Conservation (phyloP, 2,329 filamentous ascomycete species). For the Penicillium sp. region DNA sequence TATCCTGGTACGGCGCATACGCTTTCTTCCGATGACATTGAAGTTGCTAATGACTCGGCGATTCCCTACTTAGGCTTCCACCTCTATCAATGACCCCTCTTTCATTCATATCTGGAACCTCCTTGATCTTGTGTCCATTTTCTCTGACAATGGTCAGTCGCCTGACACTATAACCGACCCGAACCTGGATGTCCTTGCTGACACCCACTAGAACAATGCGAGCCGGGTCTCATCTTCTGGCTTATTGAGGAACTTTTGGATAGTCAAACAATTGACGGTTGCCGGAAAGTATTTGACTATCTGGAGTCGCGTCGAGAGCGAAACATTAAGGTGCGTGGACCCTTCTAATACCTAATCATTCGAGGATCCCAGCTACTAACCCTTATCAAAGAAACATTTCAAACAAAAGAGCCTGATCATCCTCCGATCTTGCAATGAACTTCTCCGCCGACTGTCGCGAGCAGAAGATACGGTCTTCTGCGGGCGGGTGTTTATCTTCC, state of each 20-base stretch:
- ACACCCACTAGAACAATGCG: slow-evolving; percentile 55
- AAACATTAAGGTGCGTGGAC: slow-evolving; percentile 68
- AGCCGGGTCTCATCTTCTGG: slow-evolving; percentile 81
- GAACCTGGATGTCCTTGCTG: slow-evolving; percentile 13
- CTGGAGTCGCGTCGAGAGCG: slow-evolving; percentile 89
- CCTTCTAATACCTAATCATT: background rate
- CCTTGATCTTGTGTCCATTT: slow-evolving; percentile 83
- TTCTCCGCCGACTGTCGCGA: slow-evolving; percentile 88
- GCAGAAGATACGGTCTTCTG: slow-evolving; percentile 98
- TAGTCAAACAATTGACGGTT: slow-evolving; percentile 91
- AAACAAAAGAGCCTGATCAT: slow-evolving; percentile 85
- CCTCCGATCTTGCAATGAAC: slow-evolving; percentile 90
- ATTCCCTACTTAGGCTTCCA: slow-evolving; percentile 59
- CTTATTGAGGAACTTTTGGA: slow-evolving; percentile 93
- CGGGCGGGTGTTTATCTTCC: slow-evolving; percentile 94
- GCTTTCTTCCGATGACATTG: background rate
- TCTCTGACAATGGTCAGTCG: slow-evolving; percentile 76
- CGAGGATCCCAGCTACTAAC: slow-evolving; percentile 8
- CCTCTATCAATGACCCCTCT: slow-evolving; percentile 70
- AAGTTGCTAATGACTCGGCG: background rate
- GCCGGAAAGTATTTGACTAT: slow-evolving; percentile 89
- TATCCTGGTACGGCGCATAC: slow-evolving; percentile 64
- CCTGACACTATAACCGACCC: background rate
- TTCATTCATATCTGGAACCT: slow-evolving; percentile 92
- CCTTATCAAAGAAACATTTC: slow-evolving; percentile 59